These are phyloP conservation scores for Colletotrichum brevisporum DNA, from an alignment of 2,329 filamentous ascomycete species.

Conservation along the genomic window DNA sequence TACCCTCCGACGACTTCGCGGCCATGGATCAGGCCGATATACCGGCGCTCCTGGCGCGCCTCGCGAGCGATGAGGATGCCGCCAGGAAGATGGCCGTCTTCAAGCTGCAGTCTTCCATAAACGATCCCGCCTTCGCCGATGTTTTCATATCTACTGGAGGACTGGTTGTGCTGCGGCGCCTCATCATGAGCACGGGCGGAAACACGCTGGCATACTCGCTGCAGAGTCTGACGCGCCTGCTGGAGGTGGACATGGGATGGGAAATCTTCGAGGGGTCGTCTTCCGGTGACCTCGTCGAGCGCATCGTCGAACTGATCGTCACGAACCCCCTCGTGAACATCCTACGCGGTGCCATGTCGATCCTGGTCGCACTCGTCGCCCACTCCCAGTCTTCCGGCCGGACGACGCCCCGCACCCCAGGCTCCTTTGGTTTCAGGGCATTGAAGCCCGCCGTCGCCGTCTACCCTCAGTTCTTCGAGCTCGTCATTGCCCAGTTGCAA, in stretches of 20 bases:
- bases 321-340: slow-evolving; percentile 98
- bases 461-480: slow-evolving; percentile 94
- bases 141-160: slow-evolving; percentile 94
- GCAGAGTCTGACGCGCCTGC: slow-evolving; percentile 86
- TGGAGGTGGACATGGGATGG: slow-evolving; percentile 99
- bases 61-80: slow-evolving; percentile 84
- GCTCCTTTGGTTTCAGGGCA: slow-evolving; percentile 88
- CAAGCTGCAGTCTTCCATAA: slow-evolving; percentile 95
- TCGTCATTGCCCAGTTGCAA: slow-evolving; percentile 90
- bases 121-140: slow-evolving; percentile 96
- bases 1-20: slow-evolving; percentile 15
- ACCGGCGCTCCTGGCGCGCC: slow-evolving; percentile 73
- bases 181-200: slow-evolving; percentile 87
- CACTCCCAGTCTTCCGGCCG: slow-evolving; percentile 76
- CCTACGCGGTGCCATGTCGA: slow-evolving; percentile 95
- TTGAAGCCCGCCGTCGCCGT: slow-evolving; percentile 92
- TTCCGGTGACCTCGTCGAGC: slow-evolving; percentile 77
- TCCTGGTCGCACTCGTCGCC: slow-evolving; percentile 92
- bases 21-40: slow-evolving; percentile 78
- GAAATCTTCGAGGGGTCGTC: slow-evolving; percentile 80
- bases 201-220: slow-evolving; percentile 97
- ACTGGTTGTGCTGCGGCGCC: slow-evolving; percentile 81
- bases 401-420: slow-evolving; percentile 59
- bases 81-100: slow-evolving; percentile 99
- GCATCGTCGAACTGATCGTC: slow-evolving; percentile 92